Percentiles rank a stretch among this genome's conserved stretches.
Evolutionary conservation across 768 basidiomycete species (phyloP).

Genomic region (Calocybe cyanea): DNA sequence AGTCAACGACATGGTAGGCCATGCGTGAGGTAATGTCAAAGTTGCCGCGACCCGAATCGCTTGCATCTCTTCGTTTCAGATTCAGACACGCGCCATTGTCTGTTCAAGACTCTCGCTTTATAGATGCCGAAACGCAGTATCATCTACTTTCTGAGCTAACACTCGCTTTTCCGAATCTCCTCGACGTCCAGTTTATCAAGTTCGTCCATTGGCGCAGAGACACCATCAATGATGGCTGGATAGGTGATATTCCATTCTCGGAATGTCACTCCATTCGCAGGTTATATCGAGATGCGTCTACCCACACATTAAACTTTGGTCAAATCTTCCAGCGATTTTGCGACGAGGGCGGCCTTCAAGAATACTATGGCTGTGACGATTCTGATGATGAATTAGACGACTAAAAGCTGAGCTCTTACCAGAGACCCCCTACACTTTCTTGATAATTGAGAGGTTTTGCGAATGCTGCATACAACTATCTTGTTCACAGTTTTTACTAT

Average conservation of each 20-base stretch:
- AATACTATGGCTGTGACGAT: constrained; percentile 20
- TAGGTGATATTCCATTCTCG: background rate
- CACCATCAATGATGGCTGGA: constrained; percentile 4
- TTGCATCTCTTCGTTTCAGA: constrained; percentile 5
- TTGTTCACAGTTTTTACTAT: no score
- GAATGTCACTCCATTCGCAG: background rate
- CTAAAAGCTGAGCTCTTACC: no score
- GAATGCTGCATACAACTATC: no score
- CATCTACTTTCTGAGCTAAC: background rate
- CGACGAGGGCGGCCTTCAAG: no score
- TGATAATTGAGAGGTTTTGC: no score
- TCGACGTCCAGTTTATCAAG: constrained; percentile 1
- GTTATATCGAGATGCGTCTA: background rate
- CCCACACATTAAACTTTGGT: background rate
- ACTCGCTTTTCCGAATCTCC: constrained; percentile 12
- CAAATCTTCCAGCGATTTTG: background rate
- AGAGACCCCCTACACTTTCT: no score
- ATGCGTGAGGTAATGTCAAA: background rate
- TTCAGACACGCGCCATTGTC: no score
- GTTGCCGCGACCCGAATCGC: constrained; percentile 10
- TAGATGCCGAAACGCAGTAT: constrained; percentile 8
- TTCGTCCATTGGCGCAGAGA: constrained; percentile 9
- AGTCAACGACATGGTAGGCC: constrained; percentile 2
- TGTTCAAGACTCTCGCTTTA: background rate
- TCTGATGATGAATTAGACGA: no score